These are phyloP conservation scores for Kazachstania taianensis DNA, from an alignment of 805 yeast genomes.

Conservation along the genomic window DNA sequence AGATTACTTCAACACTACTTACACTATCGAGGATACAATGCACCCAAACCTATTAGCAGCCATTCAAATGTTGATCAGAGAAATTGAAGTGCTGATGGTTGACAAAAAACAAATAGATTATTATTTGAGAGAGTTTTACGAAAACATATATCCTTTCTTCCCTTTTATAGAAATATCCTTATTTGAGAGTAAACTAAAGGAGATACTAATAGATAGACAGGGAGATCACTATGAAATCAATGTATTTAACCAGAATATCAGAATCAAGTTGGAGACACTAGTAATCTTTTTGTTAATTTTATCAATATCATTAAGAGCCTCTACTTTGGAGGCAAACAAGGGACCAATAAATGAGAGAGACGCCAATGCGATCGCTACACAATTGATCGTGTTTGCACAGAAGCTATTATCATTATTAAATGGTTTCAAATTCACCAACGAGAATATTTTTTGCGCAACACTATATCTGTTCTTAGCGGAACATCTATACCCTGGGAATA, in stretches of 20 bases:
- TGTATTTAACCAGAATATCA: constrained; percentile 7
- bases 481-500: constrained; percentile 9
- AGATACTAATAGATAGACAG: constrained; percentile 2
- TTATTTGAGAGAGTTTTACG: constrained; percentile 11
- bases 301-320: constrained; percentile 6
- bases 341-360: neutral
- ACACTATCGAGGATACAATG: constrained; percentile 10
- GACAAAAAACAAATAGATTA: constrained; percentile 7
- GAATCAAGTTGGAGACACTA: constrained; percentile 10
- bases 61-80: constrained; percentile 7
- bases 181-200: constrained; percentile 7
- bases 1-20: constrained; percentile 9
- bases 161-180: constrained; percentile 14
- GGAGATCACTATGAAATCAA: constrained; percentile 6
- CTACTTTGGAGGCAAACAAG: neutral
- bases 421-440: constrained; percentile 12
- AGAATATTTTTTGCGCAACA: constrained; percentile 8
- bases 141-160: constrained; percentile 16
- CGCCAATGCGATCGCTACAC: constrained; percentile 6
- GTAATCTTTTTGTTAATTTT: constrained; percentile 6
- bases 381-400: constrained; percentile 6
- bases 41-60: constrained; percentile 6
- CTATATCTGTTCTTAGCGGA: constrained; percentile 9
- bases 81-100: constrained; percentile 9
- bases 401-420: constrained; percentile 10